Evolutionary conservation across 1,284 basidiomycete genomes (phyloP).

Genomic region (Athelia sp.): DNA sequence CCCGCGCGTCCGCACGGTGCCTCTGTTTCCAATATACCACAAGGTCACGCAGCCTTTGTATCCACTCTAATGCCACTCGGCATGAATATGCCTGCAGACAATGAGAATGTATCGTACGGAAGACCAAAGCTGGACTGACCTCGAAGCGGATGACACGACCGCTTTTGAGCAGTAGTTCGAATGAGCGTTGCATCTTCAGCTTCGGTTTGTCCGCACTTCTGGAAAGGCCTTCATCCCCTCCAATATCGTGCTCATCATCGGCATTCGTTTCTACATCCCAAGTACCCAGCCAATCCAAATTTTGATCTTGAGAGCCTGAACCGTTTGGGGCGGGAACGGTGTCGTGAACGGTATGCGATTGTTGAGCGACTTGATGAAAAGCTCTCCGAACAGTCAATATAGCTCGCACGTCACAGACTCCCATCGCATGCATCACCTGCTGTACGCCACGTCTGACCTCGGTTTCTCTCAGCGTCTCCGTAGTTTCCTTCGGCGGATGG

Average conservation of each 20-base stretch:
- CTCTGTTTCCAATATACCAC: constrained; percentile 73
- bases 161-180: constrained; percentile 70
- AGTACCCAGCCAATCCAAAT: constrained; percentile 33
- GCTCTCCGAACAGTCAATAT: constrained; percentile 64
- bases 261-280: constrained; percentile 35
- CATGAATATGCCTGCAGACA: constrained; percentile 53
- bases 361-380: constrained; percentile 38
- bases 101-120: neutral
- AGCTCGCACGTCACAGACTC: constrained; percentile 64
- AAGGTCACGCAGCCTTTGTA: constrained; percentile 62
- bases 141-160: constrained; percentile 74
- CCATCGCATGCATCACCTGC: constrained; percentile 64
- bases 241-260: constrained; percentile 58
- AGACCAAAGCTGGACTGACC: constrained; percentile 33
- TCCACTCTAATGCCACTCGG: constrained; percentile 71
- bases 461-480: constrained; percentile 35
- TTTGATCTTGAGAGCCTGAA: constrained; percentile 20
- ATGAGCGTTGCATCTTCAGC: constrained; percentile 62
- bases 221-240: constrained; percentile 58
- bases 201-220: constrained; percentile 38
- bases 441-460: constrained; percentile 60
- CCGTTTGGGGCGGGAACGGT: neutral
- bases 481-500: constrained; percentile 25
- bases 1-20: constrained; percentile 62
- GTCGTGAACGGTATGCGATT: constrained; percentile 32